These are phyloP conservation scores for Ophiostoma fasciatum DNA, from an alignment of 2,329 filamentous ascomycete species.

Conservation along the genomic window DNA sequence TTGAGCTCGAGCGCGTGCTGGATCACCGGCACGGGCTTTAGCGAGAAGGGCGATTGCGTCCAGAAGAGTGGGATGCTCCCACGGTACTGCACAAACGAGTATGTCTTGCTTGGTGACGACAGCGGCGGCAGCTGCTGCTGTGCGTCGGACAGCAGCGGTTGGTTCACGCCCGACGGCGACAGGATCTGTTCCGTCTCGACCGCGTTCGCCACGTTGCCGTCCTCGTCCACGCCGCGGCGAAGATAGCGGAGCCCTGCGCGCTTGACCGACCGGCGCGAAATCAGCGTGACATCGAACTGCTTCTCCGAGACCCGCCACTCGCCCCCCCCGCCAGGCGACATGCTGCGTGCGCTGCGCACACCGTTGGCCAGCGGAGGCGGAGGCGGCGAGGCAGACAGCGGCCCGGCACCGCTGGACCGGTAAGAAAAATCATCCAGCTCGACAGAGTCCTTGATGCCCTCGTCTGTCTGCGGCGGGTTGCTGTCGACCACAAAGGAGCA, in stretches of 20 bases:
- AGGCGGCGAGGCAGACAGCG: too few relatives aligned
- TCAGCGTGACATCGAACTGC: conserved; percentile 66
- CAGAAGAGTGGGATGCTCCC: conserved; percentile 93
- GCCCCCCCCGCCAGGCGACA: too few relatives aligned
- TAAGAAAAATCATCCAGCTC: conserved; percentile 22
- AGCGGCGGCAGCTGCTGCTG: conserved; percentile 11
- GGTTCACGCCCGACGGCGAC: conserved; percentile 35
- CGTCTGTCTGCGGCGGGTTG: conserved; percentile 39
- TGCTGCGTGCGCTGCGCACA: conserved; percentile 6
- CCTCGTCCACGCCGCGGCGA: conserved; percentile 77
- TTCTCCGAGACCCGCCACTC: conserved; percentile 31
- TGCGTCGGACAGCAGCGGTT: conserved; percentile 40
- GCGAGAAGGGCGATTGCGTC: conserved; percentile 82
- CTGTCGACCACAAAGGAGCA: conserved; percentile 59
- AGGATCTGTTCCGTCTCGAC: conserved; percentile 95
- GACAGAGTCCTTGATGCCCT: conserved; percentile 26
- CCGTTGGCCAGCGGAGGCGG: conserved; percentile 6
- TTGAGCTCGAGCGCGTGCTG: conserved; percentile 74
- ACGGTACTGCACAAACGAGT: conserved; percentile 76
- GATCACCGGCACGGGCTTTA: conserved; percentile 73
- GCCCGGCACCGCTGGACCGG: background rate
- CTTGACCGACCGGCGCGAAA: conserved; percentile 78
- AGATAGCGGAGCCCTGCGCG: conserved; percentile 82
- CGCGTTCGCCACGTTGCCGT: conserved; percentile 74
- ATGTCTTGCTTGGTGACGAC: conserved; percentile 36